Conservation (phyloP, 169 alveolate species). For the Plasmodium ovale region DNA sequence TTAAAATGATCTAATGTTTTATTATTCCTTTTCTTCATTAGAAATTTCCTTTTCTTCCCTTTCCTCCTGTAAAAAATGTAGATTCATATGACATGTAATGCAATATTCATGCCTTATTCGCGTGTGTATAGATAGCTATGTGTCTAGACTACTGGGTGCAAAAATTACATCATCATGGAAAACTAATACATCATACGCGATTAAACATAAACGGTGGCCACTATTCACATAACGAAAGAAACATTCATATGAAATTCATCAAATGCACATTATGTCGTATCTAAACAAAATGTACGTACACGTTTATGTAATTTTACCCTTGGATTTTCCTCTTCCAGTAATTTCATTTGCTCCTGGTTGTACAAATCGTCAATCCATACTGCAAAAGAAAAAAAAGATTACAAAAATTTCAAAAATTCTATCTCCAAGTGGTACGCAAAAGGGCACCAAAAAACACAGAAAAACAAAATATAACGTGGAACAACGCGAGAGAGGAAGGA, state of each 20-base stretch:
- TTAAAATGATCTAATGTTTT: not conserved
- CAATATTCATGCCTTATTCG: too few relatives aligned
- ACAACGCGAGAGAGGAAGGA: not conserved
- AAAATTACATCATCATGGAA: not conserved
- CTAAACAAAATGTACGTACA: not conserved
- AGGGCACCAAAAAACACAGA: too few relatives aligned
- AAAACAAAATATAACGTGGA: not conserved
- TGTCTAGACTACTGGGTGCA: too few relatives aligned
- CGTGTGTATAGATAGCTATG: too few relatives aligned
- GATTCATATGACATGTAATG: too few relatives aligned
- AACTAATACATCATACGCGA: not conserved
- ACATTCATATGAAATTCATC: too few relatives aligned
- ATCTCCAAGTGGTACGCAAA: too few relatives aligned
- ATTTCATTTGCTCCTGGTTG: slow-evolving; percentile 71
- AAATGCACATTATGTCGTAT: not conserved
- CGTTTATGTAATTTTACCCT: slow-evolving; percentile 25
- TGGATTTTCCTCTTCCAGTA: slow-evolving; percentile 54
- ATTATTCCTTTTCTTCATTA: not conserved
- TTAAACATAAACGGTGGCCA: too few relatives aligned
- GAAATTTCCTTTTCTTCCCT: slow-evolving; percentile 20
- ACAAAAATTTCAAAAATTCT: not conserved
- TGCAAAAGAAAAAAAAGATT: slow-evolving; percentile 32
- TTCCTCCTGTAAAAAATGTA: slow-evolving; percentile 34
- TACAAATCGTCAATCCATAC: slow-evolving; percentile 75
- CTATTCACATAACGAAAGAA: too few relatives aligned